Conservation (phyloP, 2,329 filamentous ascomycete genomes). For the Colletotrichum noveboracense region DNA sequence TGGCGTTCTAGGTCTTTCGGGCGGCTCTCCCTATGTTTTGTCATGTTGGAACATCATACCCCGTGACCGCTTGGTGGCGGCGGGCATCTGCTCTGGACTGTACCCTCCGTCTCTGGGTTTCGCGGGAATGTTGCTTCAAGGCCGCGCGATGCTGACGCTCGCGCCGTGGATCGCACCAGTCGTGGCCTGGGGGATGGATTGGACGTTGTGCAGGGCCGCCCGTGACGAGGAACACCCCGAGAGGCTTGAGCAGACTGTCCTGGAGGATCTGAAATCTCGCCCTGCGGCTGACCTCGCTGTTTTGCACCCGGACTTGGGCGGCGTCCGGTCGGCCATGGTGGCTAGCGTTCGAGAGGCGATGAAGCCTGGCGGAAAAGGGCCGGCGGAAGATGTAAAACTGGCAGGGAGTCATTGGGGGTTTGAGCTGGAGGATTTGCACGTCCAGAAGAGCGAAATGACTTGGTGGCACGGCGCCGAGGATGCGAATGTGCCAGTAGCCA, state of each 20-base stretch:
- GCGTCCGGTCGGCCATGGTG: constrained; percentile 29
- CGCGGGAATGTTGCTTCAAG: constrained; percentile 29
- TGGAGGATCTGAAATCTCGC: background rate
- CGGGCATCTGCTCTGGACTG: constrained; percentile 40
- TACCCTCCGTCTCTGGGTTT: constrained; percentile 39
- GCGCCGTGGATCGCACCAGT: constrained; percentile 24
- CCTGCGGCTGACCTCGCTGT: background rate
- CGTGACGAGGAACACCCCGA: constrained; percentile 9
- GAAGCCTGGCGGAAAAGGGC: constrained; percentile 27
- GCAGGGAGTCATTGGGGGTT: constrained; percentile 33
- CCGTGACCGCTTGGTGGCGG: constrained; percentile 32
- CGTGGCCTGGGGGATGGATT: constrained; percentile 29
- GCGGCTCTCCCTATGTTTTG: constrained; percentile 41
- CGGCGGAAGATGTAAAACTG: constrained; percentile 33
- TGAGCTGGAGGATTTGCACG: constrained; percentile 30
- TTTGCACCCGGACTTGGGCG: constrained; percentile 28
- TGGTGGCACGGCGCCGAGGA: constrained; percentile 39
- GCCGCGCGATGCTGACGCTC: constrained; percentile 23
- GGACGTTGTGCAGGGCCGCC: constrained; percentile 18
- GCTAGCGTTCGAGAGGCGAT: constrained; percentile 27
- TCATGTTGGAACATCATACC: constrained; percentile 37
- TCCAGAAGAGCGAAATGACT: constrained; percentile 23
- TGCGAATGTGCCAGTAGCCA: constrained; percentile 33
- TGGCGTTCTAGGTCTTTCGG: constrained; percentile 38
- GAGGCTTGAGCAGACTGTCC: background rate